Evolutionary conservation across 495 filamentous ascomycete species (phyloP), one percentile per base, ranked within the genome.

Genomic region (Opeltia flavorubescens): DNA sequence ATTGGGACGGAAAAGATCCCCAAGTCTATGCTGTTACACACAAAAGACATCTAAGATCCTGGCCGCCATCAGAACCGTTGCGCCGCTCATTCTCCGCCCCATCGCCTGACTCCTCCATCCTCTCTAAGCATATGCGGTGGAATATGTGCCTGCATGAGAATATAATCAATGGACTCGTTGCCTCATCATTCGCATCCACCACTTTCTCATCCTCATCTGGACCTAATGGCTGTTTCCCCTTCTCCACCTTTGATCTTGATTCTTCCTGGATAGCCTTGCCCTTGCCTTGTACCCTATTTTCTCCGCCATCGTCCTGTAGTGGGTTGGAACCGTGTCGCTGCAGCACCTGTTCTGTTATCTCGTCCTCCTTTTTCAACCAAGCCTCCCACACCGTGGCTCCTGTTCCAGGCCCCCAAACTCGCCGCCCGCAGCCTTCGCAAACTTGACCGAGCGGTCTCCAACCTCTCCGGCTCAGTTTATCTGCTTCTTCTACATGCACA

Each of bases 391-490:
- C 72, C 41, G 78, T 69, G 2, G 80, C 76, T 1, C 84, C 81
- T 15, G 84, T 83, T 2, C 87, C 88, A 2, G 86, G 86, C 0
- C 91, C 91, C 91, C 91, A 99, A 2, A 87, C 77, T 17, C 87
- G 70, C 50, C 75, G 75, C 24, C 80, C 80, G 47, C 91, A 99
- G 7, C 77, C 76, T 58, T 95, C 91, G 54, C 91, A 99, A 0
- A 81, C 80, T 44, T 88, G 85, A 1, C 84, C 82, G 20, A 78
- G 71, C 0, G 91, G 86, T 44, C 88, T 73, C 93, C 91, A 98
- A 9, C 91, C 91, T 20, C 80, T 74, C 59, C 87, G 81, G n/a
- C 89, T 74, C 8, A 89, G 74, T 13, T 72, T 69, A 11, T 81
- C 74, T 11, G 84, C 81, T 48, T 85, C 75, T 30, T 77, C 72